Evolutionary conservation across 352 stramenopile species (phyloP).

Genomic region (Phytopythium oedochilum): DNA sequence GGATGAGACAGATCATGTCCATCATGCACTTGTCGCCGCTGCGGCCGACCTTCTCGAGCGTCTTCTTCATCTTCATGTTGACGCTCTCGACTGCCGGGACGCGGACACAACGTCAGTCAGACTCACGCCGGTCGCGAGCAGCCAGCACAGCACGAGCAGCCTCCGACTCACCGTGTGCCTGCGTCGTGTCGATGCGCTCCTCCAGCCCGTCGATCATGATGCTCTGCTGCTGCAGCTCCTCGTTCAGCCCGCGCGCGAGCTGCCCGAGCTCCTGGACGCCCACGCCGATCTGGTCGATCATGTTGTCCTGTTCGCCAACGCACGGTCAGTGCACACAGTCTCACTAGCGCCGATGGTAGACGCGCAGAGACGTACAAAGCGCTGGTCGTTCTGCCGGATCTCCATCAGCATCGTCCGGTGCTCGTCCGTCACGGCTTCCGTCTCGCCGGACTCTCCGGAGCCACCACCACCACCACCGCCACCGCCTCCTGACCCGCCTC

Average conservation of each 20-base stretch:
- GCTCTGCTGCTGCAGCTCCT: slow-evolving; percentile 82
- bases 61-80: slow-evolving; percentile 86
- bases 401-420: slow-evolving; percentile 62
- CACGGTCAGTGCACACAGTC: not conserved
- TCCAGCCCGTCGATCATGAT: slow-evolving; percentile 86
- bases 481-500: slow-evolving; percentile 19
- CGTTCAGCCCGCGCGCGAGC: slow-evolving; percentile 70
- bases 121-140: not conserved
- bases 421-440: slow-evolving; percentile 58
- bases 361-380: slow-evolving; percentile 82
- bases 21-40: slow-evolving; percentile 87
- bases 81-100: slow-evolving; percentile 65
- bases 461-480: slow-evolving; percentile 19
- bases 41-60: slow-evolving; percentile 60
- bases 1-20: slow-evolving; percentile 87
- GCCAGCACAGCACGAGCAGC: slow-evolving; percentile 1
- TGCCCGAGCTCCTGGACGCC: slow-evolving; percentile 76
- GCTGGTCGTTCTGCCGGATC: slow-evolving; percentile 81
- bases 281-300: slow-evolving; percentile 82
- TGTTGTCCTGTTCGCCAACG: slow-evolving; percentile 46
- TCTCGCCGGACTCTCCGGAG: slow-evolving; percentile 17
- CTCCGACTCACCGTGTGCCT: slow-evolving; percentile 46
- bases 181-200: slow-evolving; percentile 76
- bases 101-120: not conserved
- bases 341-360: no score